Percentiles rank a stretch among this genome's conserved stretches.
phyloP scores from a whole-genome alignment of 2,329 filamentous ascomycete genomes.

The Ascochyta koolunga region DNA sequence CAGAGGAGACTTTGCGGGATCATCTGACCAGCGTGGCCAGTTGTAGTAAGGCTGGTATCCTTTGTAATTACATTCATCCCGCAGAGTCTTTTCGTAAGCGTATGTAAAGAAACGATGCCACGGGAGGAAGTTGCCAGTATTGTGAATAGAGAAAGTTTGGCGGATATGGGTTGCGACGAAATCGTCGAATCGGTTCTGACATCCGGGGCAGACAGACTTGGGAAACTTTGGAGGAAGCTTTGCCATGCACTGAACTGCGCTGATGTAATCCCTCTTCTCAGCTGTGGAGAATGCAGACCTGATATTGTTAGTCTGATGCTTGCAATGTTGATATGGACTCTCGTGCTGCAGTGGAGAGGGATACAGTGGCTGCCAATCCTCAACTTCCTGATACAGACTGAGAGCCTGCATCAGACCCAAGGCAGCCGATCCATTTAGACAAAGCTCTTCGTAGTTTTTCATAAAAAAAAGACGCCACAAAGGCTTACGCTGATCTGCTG shows the following conservation, averaged over 20 bases:
- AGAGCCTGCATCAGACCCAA: no score
- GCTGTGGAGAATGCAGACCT: conserved; percentile 33
- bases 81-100: conserved; percentile 36
- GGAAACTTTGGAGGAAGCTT: conserved; percentile 31
- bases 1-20: conserved; percentile 53
- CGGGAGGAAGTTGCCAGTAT: conserved; percentile 37
- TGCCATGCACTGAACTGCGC: conserved; percentile 39
- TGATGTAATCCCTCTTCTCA: conserved; percentile 40
- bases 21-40: conserved; percentile 35
- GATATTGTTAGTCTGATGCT: conserved; percentile 4
- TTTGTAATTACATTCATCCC: conserved; percentile 39
- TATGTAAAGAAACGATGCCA: conserved; percentile 39
- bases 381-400: no score
- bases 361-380: no score
- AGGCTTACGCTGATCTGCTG: no score
- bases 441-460: no score
- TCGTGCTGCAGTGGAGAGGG: no score
- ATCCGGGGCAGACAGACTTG: conserved; percentile 35
- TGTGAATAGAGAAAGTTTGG: conserved; percentile 36
- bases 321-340: background rate
- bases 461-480: no score
- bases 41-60: conserved; percentile 42
- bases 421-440: no score
- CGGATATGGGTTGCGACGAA: conserved; percentile 41
- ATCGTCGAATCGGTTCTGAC: conserved; percentile 39